These are phyloP conservation scores for Pythium dissimile DNA, from an alignment of 352 stramenopile species.

Conservation along the genomic window DNA sequence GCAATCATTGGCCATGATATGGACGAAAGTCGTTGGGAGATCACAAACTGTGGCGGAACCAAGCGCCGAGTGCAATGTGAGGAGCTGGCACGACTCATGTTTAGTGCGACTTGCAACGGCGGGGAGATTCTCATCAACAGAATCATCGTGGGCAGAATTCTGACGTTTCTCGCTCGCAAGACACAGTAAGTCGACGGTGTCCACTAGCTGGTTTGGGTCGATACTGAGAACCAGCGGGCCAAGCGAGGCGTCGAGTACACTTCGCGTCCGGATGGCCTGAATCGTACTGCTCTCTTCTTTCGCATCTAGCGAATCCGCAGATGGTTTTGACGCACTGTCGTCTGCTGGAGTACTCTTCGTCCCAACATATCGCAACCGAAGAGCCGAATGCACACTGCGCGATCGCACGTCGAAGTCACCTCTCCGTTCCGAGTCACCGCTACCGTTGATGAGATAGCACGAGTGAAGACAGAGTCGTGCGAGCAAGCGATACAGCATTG, in stretches of 20 bases:
- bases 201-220: background rate
- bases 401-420: conserved; percentile 25
- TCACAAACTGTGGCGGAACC: too few species aligned
- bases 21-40: too few species aligned
- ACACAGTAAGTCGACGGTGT: background rate
- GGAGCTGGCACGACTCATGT: background rate
- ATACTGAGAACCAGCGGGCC: background rate
- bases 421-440: background rate
- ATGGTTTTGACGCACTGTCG: too few species aligned
- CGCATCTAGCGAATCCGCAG: too few species aligned
- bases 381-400: conserved; percentile 60
- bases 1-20: background rate
- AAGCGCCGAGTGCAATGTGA: conserved; percentile 18
- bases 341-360: background rate
- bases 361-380: conserved; percentile 39
- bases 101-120: background rate
- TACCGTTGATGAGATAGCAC: background rate
- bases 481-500: conserved; percentile 7
- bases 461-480: conserved; percentile 8
- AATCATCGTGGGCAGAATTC: background rate
- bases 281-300: background rate
- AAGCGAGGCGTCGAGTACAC: background rate
- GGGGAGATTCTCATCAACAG: background rate
- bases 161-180: background rate
- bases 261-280: background rate